A percentile compares a stretch with the other conserved stretches of the same genome.
Evolutionary conservation across 108 stramenopile genomes (phyloP).

Genomic region (Pseudonitzschia delicatissima): DNA sequence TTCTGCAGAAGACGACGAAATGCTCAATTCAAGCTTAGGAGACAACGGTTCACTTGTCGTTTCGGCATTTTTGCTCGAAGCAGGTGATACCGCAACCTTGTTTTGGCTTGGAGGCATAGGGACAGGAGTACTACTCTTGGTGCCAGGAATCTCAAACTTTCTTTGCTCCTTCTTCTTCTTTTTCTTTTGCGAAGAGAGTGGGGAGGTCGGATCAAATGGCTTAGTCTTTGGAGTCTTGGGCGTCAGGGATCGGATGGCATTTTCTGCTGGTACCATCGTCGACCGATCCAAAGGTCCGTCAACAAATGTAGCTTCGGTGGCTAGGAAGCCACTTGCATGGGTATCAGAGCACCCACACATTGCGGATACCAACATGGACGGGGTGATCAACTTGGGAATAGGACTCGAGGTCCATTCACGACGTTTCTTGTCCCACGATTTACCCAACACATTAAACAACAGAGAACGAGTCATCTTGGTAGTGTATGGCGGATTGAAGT

Average conservation of each 20-base stretch:
- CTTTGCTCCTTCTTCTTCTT: background rate
- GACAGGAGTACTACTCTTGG: background rate
- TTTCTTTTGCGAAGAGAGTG: background rate
- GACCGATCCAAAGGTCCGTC: background rate
- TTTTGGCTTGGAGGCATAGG: background rate
- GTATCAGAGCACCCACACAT: conserved; percentile 68
- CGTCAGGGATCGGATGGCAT: conserved; percentile 14
- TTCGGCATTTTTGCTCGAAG: background rate
- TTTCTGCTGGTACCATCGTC: conserved; percentile 17
- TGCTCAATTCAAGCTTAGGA: background rate
- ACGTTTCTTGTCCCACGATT: conserved; percentile 80
- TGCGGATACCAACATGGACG: conserved; percentile 49
- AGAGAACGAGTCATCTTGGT: conserved; percentile 82
- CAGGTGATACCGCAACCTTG: too few species aligned
- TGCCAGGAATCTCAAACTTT: background rate
- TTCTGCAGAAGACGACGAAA: conserved; percentile 5
- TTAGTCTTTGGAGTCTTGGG: background rate
- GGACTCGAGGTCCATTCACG: conserved; percentile 82
- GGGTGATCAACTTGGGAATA: conserved; percentile 60
- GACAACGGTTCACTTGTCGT: background rate
- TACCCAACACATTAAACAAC: conserved; percentile 68
- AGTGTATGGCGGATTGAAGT: conserved; percentile 87
- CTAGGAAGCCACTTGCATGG: conserved; percentile 44
- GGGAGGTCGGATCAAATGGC: background rate
- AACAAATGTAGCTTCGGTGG: conserved; percentile 41